These are phyloP conservation scores for Terfezia claveryi DNA, from an alignment of 495 filamentous ascomycete species.

Conservation along the genomic window DNA sequence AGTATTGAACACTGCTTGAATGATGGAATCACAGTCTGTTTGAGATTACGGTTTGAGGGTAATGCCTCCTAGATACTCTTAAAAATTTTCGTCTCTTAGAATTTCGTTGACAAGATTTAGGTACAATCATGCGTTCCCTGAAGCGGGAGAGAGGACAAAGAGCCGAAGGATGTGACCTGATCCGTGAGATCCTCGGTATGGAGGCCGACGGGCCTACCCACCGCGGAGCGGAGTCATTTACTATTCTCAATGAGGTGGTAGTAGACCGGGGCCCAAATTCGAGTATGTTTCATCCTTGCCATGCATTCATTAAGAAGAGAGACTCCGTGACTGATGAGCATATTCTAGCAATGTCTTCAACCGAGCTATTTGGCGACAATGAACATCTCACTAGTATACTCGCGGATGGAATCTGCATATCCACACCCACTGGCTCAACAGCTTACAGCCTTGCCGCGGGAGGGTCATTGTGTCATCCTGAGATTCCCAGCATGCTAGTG, in stretches of 20 bases:
- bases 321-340: not conserved
- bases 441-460: conserved; percentile 92
- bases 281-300: conserved; percentile 68
- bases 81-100: conserved; percentile 19
- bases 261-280: conserved; percentile 90
- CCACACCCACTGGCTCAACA: conserved; percentile 81
- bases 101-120: not conserved
- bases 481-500: conserved; percentile 89
- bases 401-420: conserved; percentile 90
- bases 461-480: conserved; percentile 85
- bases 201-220: conserved; percentile 10
- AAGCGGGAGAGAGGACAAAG: not conserved
- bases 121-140: conserved; percentile 15
- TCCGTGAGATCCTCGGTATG: conserved; percentile 10
- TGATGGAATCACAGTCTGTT: conserved; percentile 82
- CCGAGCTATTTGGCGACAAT: conserved; percentile 78
- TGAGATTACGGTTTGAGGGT: conserved; percentile 95
- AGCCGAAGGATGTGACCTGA: conserved; percentile 2
- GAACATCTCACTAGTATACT: conserved; percentile 81
- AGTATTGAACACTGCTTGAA: conserved; percentile 73
- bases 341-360: conserved; percentile 13
- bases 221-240: conserved; percentile 45
- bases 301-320: not conserved
- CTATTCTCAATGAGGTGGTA: conserved; percentile 91
- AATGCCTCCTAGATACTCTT: conserved; percentile 55